A percentile compares a stretch with the other conserved stretches of the same genome.
Evolutionary conservation across 768 basidiomycete species (phyloP).

Genomic region (Kwoniella dejecticola): DNA sequence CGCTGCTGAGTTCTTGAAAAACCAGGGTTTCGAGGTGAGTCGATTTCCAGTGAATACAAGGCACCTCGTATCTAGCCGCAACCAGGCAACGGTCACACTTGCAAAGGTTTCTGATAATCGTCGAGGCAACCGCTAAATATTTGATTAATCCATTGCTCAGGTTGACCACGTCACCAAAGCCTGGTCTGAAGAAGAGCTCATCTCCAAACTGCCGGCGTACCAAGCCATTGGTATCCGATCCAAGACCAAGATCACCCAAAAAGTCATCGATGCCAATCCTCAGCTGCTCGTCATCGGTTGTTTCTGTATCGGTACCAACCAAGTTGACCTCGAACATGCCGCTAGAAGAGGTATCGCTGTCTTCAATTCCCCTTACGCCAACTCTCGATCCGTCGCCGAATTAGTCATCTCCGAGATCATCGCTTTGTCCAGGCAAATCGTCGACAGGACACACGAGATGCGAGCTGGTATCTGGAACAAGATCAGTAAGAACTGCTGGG

Average conservation of each 20-base stretch:
- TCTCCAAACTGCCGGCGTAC: constrained; percentile 73
- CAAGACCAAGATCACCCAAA: constrained; percentile 94
- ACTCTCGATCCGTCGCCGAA: constrained; percentile 98
- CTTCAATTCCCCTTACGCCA: constrained; percentile 94
- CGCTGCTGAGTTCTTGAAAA: constrained; percentile 75
- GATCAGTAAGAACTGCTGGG: constrained; percentile 97
- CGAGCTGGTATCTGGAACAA: constrained; percentile 95
- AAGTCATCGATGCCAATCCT: constrained; percentile 79
- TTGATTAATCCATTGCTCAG: constrained; percentile 53
- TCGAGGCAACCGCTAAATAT: too few relatives aligned
- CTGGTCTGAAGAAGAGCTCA: constrained; percentile 88
- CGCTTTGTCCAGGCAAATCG: constrained; percentile 88
- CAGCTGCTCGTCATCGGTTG: constrained; percentile 97
- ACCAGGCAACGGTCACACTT: too few relatives aligned
- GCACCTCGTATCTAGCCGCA: too few relatives aligned
- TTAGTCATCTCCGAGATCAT: constrained; percentile 93
- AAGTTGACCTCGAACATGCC: constrained; percentile 85
- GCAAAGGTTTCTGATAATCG: too few relatives aligned
- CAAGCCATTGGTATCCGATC: constrained; percentile 95
- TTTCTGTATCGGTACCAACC: constrained; percentile 99
- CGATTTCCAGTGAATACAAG: not conserved
- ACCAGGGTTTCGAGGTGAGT: constrained; percentile 69
- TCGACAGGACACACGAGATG: constrained; percentile 85
- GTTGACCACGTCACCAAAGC: constrained; percentile 87
- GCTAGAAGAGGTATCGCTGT: constrained; percentile 89